Percentiles rank a stretch among this genome's conserved stretches.
phyloP scores from a whole-genome alignment of 2,329 filamentous ascomycete genomes.

The Raffaelea ambrosiae region DNA sequence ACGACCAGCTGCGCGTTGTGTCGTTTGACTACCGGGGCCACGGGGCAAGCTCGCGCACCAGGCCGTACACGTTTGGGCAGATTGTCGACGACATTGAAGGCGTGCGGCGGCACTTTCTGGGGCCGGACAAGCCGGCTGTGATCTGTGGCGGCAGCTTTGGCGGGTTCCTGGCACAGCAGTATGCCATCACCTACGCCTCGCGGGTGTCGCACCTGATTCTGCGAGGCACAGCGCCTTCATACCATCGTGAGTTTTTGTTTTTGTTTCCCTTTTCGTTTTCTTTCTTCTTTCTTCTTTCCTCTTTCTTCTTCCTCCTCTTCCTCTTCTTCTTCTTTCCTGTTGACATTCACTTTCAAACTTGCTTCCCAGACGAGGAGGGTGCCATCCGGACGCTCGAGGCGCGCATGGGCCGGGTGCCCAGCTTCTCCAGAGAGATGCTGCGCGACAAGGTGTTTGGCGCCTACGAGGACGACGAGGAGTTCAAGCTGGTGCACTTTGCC shows the following conservation, averaged over 20 bases:
- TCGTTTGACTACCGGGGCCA: slow-evolving; percentile 29
- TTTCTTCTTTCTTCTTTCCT: not conserved
- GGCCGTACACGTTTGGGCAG: slow-evolving; percentile 26
- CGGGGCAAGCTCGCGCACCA: slow-evolving; percentile 23
- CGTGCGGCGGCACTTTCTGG: slow-evolving; percentile 20
- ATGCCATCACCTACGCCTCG: slow-evolving; percentile 26
- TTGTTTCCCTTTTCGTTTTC: too few species aligned
- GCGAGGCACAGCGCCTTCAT: slow-evolving; percentile 26
- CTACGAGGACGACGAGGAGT: slow-evolving; percentile 28
- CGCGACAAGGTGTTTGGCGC: slow-evolving; percentile 27
- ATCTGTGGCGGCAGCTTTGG: slow-evolving; percentile 31
- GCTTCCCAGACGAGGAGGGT: slow-evolving; percentile 19
- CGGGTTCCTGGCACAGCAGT: slow-evolving; percentile 28
- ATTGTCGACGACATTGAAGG: slow-evolving; percentile 28
- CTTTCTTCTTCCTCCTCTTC: too few species aligned
- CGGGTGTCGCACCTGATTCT: slow-evolving; percentile 24
- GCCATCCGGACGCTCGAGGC: slow-evolving; percentile 22
- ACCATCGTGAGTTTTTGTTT: slow-evolving; percentile 20
- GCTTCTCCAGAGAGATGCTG: slow-evolving; percentile 27
- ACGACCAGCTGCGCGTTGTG: slow-evolving; percentile 20
- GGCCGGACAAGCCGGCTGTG: slow-evolving; percentile 16
- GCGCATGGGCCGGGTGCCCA: slow-evolving; percentile 23
- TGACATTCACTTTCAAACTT: too few species aligned
- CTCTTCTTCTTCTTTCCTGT: too few species aligned
- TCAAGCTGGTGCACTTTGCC: slow-evolving; percentile 27